Evolutionary conservation across 768 basidiomycete genomes (phyloP).

Genomic region (Austroboletus eburneus): DNA sequence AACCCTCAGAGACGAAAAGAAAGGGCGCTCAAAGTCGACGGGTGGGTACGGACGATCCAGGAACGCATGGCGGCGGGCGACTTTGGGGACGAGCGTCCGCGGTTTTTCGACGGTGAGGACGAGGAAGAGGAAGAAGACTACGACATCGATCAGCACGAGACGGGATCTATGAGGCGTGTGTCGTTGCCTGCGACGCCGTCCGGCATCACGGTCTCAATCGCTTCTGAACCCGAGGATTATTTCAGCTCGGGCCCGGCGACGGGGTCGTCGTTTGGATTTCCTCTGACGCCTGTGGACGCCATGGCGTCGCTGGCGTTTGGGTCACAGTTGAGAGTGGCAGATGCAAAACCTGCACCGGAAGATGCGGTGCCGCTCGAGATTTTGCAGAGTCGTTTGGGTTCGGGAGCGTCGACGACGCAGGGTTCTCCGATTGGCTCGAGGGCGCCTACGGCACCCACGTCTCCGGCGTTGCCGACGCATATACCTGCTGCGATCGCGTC

Average conservation of each 20-base stretch:
- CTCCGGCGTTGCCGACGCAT: slow-evolving; percentile 3
- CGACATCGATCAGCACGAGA: slow-evolving; percentile 31
- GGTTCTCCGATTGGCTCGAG: slow-evolving; percentile 15
- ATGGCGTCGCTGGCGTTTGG: slow-evolving; percentile 6
- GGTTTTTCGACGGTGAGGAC: slow-evolving; percentile 48
- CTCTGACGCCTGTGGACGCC: slow-evolving; percentile 14
- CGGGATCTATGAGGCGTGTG: slow-evolving; percentile 11
- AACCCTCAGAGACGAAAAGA: slow-evolving; percentile 67
- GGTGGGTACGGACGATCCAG: slow-evolving; percentile 73
- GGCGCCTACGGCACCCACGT: slow-evolving; percentile 15
- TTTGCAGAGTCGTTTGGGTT: slow-evolving; percentile 52
- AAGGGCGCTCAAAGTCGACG: slow-evolving; percentile 73
- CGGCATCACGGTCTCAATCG: slow-evolving; percentile 17
- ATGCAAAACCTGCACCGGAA: slow-evolving; percentile 50
- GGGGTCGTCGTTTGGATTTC: slow-evolving; percentile 14
- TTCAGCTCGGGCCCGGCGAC: slow-evolving; percentile 13
- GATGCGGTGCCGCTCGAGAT: slow-evolving; percentile 68
- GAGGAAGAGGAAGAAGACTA: slow-evolving; percentile 29
- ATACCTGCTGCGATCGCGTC: slow-evolving; percentile 18
- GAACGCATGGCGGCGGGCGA: slow-evolving; percentile 62
- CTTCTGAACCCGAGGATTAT: slow-evolving; percentile 22
- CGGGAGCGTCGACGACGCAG: slow-evolving; percentile 32
- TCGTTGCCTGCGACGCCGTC: slow-evolving; percentile 19
- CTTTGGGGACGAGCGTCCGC: slow-evolving; percentile 58
- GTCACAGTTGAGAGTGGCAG: slow-evolving; percentile 32